Evolutionary conservation across 192 early-diverging fungal genomes (phyloP), one percentile per base, ranked within the genome.

Genomic region (Lunasporangiospora selenospora): DNA sequence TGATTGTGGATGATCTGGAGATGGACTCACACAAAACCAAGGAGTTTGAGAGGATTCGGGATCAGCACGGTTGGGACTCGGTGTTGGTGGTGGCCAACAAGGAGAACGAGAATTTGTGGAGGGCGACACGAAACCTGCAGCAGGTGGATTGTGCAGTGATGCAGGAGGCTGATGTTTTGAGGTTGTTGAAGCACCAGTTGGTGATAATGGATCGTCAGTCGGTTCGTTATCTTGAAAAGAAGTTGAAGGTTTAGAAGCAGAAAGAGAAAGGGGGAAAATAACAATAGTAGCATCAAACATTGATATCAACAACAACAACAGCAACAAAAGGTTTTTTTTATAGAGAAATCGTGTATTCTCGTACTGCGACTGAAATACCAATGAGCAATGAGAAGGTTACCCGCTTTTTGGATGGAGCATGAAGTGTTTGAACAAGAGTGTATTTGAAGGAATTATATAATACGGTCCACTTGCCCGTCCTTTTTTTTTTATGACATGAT

Each of bases 1-100:
- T 90, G 3, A 77, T 99, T 56, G 93, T 97, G 0, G 92, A 98
- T 54, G 77, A 86, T 27, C 37, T 90, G 29, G 47, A 75, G 6
- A 27, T 88, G 26, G 75, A 81, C 31, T 81, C 82, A 16, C 78
- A 75, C 47, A 82, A 83, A 61, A 89, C 90, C 9, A 64, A 77
- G 43, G 85, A 89, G 15, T 67, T 87, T 18, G 40, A 58, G 37
- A 26, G 34, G 6, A 67, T 83, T 49, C 45, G 84, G 42, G 51
- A 76, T n/a, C 67, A 66, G 37, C 65, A 81, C 62, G 65, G 70
- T 7, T 70, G 85, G 61, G 55, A 77, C 7, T 80, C 78, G n/a
- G 61, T 81, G 8, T 38, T 81, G 3, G 60, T 80, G 10, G 79
- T 83, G 13, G 53, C 66, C 40, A 52, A 65, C 3, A 29, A 61